Percentiles rank a stretch among this genome's conserved stretches.
Evolutionary conservation across 306 rosid species (phyloP).

Genomic region (Ormosia semicastrata): DNA sequence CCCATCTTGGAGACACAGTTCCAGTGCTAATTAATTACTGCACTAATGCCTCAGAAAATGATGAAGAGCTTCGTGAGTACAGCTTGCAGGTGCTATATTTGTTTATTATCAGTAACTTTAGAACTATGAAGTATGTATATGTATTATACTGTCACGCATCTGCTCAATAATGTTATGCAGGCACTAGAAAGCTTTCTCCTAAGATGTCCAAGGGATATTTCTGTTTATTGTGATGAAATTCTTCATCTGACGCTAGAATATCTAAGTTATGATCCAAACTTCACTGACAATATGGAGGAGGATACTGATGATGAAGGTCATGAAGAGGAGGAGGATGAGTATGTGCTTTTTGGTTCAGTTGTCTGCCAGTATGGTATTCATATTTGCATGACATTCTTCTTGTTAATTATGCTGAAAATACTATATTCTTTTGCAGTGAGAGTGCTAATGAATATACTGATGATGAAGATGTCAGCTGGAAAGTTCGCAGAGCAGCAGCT

Average conservation of each 20-base stretch:
- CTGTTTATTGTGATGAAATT: constrained; percentile 77
- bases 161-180: constrained; percentile 42
- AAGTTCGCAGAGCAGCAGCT: constrained; percentile 97
- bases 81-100: constrained; percentile 77
- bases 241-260: constrained; percentile 86
- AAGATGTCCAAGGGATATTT: constrained; percentile 93
- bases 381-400: constrained; percentile 9
- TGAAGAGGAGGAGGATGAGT: constrained; percentile 99
- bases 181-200: constrained; percentile 93
- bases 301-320: constrained; percentile 88
- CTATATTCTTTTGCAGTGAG: constrained; percentile 60
- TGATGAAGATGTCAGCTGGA: constrained; percentile 99
- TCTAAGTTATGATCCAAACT: constrained; percentile 93
- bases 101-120: neutral
- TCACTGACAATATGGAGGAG: constrained; percentile 99
- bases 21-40: constrained; percentile 83
- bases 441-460: constrained; percentile 98
- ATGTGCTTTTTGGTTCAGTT: constrained; percentile 39
- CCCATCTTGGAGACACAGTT: constrained; percentile 90
- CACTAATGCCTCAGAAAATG: constrained; percentile 87
- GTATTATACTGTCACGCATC: neutral
- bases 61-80: constrained; percentile 96
- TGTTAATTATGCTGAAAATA: constrained; percentile 21
- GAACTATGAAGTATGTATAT: neutral
- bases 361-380: constrained; percentile 8